phyloP scores from a whole-genome alignment of 371 early-diverging fungal species.

The Funneliformis caledonium region DNA sequence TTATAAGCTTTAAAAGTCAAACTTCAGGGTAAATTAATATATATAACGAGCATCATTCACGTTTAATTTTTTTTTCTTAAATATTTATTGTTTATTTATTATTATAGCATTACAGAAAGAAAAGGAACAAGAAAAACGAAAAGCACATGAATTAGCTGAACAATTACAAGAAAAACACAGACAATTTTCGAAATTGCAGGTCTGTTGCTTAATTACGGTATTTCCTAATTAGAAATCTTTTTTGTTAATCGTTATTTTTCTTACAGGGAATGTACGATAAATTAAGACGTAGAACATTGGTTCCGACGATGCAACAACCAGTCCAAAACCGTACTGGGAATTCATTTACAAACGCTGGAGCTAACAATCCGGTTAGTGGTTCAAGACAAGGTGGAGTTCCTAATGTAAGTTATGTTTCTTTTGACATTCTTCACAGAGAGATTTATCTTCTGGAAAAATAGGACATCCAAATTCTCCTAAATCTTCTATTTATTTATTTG shows the following conservation, averaged over 20 bases:
- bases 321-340: neutral
- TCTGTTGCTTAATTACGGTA: constrained; percentile 25
- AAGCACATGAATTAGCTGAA: constrained; percentile 55
- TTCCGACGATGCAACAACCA: constrained; percentile 44
- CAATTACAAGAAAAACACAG: constrained; percentile 67
- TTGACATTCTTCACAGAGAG: too few species aligned
- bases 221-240: neutral
- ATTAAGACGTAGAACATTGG: constrained; percentile 57
- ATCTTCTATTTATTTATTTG: too few species aligned
- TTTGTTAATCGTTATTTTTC: neutral
- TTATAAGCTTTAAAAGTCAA: constrained; percentile 42
- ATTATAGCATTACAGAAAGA: constrained; percentile 52
- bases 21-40: constrained; percentile 37
- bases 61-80: constrained; percentile 35
- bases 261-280: constrained; percentile 62
- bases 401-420: neutral
- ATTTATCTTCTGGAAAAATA: neutral
- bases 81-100: constrained; percentile 43
- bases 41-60: neutral
- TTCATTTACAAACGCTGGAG: neutral
- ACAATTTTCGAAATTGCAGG: constrained; percentile 73
- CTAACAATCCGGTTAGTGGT: neutral
- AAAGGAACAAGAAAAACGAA: constrained; percentile 60
- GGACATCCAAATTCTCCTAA: neutral
- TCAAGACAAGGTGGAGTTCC: constrained; percentile 4